Percentiles rank a stretch among this genome's conserved stretches.
phyloP scores from a whole-genome alignment of 164 flowering plant genomes.

The Piper longum region DNA sequence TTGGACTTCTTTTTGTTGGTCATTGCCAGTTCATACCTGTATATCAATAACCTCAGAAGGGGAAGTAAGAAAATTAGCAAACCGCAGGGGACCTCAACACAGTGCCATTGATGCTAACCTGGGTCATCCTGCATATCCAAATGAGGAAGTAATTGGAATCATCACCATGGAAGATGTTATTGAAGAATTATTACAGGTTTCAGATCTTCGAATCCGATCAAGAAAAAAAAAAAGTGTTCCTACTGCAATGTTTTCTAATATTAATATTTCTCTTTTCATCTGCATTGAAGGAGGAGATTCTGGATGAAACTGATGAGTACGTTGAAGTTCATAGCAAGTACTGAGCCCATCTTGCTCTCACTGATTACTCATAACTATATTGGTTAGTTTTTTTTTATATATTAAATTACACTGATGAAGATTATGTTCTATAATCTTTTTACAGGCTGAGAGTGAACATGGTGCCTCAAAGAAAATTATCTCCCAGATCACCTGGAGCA shows the following conservation, averaged over 20 bases:
- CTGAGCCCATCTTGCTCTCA: neutral
- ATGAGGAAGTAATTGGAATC: conserved; percentile 52
- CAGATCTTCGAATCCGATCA: neutral
- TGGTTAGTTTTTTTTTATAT: neutral
- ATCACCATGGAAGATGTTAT: conserved; percentile 66
- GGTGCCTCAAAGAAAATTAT: conserved; percentile 8
- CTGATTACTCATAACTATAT: neutral
- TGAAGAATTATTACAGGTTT: conserved; percentile 45
- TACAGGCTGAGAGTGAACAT: conserved; percentile 24
- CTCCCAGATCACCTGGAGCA: conserved; percentile 21
- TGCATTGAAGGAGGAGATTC: conserved; percentile 38
- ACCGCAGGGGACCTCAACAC: conserved; percentile 1
- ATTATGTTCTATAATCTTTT: neutral
- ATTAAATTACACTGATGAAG: neutral
- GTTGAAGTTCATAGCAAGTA: conserved; percentile 50
- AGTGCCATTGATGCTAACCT: conserved; percentile 10
- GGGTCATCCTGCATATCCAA: conserved; percentile 12
- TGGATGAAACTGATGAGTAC: conserved; percentile 63
- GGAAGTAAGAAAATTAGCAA: conserved; percentile 8
- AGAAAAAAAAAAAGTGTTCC: no score
- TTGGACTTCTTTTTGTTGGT: neutral
- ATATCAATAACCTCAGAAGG: neutral
- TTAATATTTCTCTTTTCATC: neutral
- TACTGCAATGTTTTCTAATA: neutral
- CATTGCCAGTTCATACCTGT: conserved; percentile 1